Base-by-base conservation (phyloP, 2,329 filamentous ascomycete genomes). In the Cytospora chrysosperma region DNA sequence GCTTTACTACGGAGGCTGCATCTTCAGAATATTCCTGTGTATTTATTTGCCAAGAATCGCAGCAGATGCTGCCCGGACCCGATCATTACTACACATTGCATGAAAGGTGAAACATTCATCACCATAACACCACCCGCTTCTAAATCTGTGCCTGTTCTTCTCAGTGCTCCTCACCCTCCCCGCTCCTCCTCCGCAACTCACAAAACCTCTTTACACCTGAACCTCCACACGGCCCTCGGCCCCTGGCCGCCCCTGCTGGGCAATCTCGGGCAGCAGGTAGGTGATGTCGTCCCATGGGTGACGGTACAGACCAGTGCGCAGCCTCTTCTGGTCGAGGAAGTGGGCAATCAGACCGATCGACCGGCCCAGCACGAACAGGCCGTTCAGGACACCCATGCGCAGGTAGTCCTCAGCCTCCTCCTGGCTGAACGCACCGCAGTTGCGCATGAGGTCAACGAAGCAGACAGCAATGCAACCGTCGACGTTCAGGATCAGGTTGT, bases 371-470 rank as follows among this genome's bases (percentile, higher is more conserved):
- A 99, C 95, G 85, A 99, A 99, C 67, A 99, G 91, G 84, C 95
- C 95, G 86, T 99, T 99, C 73, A 99, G 88, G 56, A 99, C 95
- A 86, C 95, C 95, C 93, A 98, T 99, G 80, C 88, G 88, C 76
- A 99, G 88, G 86, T 99, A 99, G 79, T 99, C 95, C 82, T 99
- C 95, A 59, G 93, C 93, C 84, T 99, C 95, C 80, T 99, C 95
- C 56, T 88, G 78, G 70, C 90, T 94, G 87, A 99, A 99, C 62
- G 95, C 94, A 78, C 95, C 95, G 77, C 93, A 97, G 87, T 97
- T 97, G 80, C 95, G 92, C 81, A 99, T 85, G 68, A 99, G 85
- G 75, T 99, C 95, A 69, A 99, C 93, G 76, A 99, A 99, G 89
- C 93, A 97, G 77, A 99, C 95, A 70, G 95, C 95, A 75, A 99